Evolutionary conservation across 768 basidiomycete species (phyloP).

Genomic region (Imleria badia): DNA sequence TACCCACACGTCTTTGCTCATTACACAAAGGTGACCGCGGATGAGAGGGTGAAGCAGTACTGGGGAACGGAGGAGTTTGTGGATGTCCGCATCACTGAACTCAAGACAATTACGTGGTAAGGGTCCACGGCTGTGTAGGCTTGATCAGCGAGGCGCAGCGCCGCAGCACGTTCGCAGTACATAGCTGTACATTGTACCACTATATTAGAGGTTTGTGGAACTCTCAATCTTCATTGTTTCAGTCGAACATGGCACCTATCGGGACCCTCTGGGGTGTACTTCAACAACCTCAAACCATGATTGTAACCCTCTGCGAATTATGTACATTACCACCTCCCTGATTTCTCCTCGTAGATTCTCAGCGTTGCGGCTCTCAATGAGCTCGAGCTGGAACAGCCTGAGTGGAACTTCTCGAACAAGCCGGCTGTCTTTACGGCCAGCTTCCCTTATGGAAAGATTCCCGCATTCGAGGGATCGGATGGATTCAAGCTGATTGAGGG

Average conservation of each 20-base stretch:
- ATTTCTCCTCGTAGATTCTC: slow-evolving; percentile 7
- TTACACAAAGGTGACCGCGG: slow-evolving; percentile 18
- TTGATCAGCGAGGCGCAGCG: too few species aligned
- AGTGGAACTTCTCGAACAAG: slow-evolving; percentile 9
- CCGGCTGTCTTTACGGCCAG: slow-evolving; percentile 11
- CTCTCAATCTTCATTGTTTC: background rate
- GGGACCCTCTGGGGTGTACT: slow-evolving; percentile 17
- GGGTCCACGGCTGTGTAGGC: too few species aligned
- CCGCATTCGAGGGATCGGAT: slow-evolving; percentile 17
- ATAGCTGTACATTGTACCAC: too few species aligned
- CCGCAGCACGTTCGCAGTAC: too few species aligned
- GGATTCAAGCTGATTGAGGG: slow-evolving; percentile 21
- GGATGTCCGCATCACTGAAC: slow-evolving; percentile 6
- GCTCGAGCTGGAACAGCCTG: slow-evolving; percentile 7
- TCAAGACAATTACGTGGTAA: background rate
- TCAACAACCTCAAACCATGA: slow-evolving; percentile 17
- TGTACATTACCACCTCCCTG: background rate
- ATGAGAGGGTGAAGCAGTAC: slow-evolving; percentile 10
- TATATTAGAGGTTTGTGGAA: background rate
- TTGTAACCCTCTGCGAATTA: slow-evolving; percentile 1
- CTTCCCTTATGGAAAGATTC: slow-evolving; percentile 21
- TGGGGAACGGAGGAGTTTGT: slow-evolving; percentile 11
- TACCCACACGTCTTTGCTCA: slow-evolving; percentile 19
- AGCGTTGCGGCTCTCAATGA: slow-evolving; percentile 17
- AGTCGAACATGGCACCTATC: slow-evolving; percentile 11